Evolutionary conservation across 352 stramenopile species (phyloP).

Genomic region (Phytophthora kernoviae): DNA sequence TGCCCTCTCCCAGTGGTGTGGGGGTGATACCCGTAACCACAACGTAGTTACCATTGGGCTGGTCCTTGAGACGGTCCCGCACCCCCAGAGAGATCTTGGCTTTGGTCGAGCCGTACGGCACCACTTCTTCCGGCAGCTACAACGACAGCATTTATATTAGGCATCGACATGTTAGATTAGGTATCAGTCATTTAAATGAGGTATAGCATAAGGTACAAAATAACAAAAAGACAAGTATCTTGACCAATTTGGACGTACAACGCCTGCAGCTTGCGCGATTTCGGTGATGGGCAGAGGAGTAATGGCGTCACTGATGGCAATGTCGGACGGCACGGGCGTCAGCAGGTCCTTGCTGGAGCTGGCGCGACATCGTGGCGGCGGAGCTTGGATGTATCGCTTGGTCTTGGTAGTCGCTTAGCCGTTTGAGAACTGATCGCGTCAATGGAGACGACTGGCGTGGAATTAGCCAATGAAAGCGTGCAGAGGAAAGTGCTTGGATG

Average conservation of each 20-base stretch:
- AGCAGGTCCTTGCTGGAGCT: slow-evolving; percentile 65
- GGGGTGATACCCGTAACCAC: slow-evolving; percentile 98
- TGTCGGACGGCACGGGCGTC: slow-evolving; percentile 78
- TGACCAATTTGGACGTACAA: slow-evolving; percentile 44
- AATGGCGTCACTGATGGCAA: slow-evolving; percentile 82
- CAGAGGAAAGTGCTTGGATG: slow-evolving; percentile 34
- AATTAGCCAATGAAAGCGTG: slow-evolving; percentile 25
- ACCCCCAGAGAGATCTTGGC: slow-evolving; percentile 93
- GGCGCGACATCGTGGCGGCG: slow-evolving; percentile 44
- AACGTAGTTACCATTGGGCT: slow-evolving; percentile 96
- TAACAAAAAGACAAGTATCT: slow-evolving; percentile 19
- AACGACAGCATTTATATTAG: slow-evolving; percentile 15
- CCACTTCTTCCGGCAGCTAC: slow-evolving; percentile 80
- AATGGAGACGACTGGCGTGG: slow-evolving; percentile 10
- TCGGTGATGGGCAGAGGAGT: slow-evolving; percentile 68
- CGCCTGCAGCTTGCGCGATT: slow-evolving; percentile 64
- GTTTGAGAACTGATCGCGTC: slow-evolving; percentile 15
- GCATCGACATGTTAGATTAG: no score
- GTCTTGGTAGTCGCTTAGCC: slow-evolving; percentile 32
- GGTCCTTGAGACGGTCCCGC: slow-evolving; percentile 87
- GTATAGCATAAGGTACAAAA: slow-evolving; percentile 14
- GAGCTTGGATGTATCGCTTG: background rate
- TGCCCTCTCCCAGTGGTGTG: slow-evolving; percentile 97
- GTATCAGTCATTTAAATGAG: no score
- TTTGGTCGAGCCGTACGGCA: slow-evolving; percentile 91